Base-by-base conservation (phyloP, 179 eudicot species). In the Silene coronaria region DNA sequence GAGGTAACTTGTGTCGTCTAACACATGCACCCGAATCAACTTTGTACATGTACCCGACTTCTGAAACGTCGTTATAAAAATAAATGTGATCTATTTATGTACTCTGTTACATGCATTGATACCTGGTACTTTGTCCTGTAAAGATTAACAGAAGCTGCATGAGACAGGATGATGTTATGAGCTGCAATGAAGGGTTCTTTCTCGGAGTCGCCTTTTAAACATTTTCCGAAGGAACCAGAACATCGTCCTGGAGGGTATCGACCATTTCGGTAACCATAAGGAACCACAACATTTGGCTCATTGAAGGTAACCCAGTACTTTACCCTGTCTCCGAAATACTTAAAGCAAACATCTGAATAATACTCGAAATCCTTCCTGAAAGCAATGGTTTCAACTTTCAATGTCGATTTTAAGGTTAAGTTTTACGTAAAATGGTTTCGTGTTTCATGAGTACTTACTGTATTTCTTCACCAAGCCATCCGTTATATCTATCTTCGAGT, bases 91-190 rank as follows among this genome's bases (percentile, higher is more conserved):
- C 45, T 7, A 3, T 34, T 36, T 7, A 36, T 36, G 45, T 36
- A 36, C 45, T 7, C 45, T 36, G 45, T 36, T 42, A 11, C 48
- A 42, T 42, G 36, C 46, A 17, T 64, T 32, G 8, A 46, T 75
- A 91, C 95, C 92, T 89, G 89, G 80, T 88, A 90, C 81, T 74
- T 85, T 28, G 79, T 78, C 75, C 82, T 82, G 82, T 91, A 91
- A 23, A 84, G 72, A 4, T 82, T 42, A 55, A 85, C 89, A 70
- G 89, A 85, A 64, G 84, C 78, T 13, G 87, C 89, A 77, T 91
- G 97, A 80, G 89, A 81, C 38, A 91, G 81, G 66, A 91, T 91
- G 73, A 90, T 82, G 78, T 91, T 88, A 70, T 91, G 92, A 21
- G 91, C 92, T 42, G 89, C 90, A 69, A 91, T 76, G 75, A 83